A percentile compares a stretch with the other conserved stretches of the same genome.
phyloP scores from a whole-genome alignment of 2,329 filamentous ascomycete species.

The Fusarium hainanense region DNA sequence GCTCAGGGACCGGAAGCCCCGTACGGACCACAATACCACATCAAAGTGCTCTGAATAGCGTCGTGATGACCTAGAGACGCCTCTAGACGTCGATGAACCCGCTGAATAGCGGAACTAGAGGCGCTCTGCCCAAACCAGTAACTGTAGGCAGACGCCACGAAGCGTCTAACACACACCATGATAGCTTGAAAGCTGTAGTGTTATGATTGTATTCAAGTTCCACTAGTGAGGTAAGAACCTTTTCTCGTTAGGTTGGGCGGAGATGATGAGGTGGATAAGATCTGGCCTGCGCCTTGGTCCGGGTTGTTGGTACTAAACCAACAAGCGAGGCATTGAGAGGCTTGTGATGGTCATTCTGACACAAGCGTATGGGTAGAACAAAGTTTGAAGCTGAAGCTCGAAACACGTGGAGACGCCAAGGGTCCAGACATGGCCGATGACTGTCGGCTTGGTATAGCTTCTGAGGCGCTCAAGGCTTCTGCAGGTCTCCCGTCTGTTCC shows the following conservation, averaged over 20 bases:
- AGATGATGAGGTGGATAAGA: neutral
- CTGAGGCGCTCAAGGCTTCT: constrained; percentile 5
- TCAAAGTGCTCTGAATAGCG: neutral
- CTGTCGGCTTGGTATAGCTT: constrained; percentile 15
- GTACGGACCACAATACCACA: constrained; percentile 28
- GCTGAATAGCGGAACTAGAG: constrained; percentile 4
- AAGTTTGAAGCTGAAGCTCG: constrained; percentile 10
- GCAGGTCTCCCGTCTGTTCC: constrained; percentile 25
- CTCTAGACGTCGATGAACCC: constrained; percentile 5
- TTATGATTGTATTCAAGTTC: neutral
- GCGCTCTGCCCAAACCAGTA: constrained; percentile 13
- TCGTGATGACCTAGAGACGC: constrained; percentile 6
- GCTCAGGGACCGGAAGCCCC: constrained; percentile 32
- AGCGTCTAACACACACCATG: constrained; percentile 7
- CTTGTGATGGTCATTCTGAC: constrained; percentile 1
- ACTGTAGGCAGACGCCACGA: constrained; percentile 37
- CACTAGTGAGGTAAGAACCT: neutral
- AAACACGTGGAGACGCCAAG: constrained; percentile 26
- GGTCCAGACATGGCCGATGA: constrained; percentile 32
- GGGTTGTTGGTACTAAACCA: neutral
- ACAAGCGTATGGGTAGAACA: constrained; percentile 4
- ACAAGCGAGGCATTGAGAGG: constrained; percentile 3
- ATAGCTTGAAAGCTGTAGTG: neutral
- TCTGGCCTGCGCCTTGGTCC: neutral
- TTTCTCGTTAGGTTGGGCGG: constrained; percentile 1